Percentiles rank a stretch among this genome's conserved stretches.
Evolutionary conservation across 2,329 filamentous ascomycete genomes (phyloP).

Genomic region (Westerdykella aurantiaca): DNA sequence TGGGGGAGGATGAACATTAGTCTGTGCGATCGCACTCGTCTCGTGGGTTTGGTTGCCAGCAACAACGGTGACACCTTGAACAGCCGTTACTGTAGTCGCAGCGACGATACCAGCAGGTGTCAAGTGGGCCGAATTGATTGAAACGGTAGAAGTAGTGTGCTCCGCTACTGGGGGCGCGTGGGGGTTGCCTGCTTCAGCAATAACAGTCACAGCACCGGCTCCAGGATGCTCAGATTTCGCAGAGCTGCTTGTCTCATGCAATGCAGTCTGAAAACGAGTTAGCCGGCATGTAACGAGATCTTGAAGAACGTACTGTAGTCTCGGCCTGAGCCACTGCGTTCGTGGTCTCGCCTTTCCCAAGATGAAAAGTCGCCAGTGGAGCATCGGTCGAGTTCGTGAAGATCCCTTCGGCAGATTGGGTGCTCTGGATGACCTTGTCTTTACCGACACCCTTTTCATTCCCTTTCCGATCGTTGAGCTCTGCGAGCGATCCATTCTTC

Average conservation of each 20-base stretch:
- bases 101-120: conserved; percentile 17
- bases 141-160: conserved; percentile 6
- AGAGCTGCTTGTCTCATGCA: too few relatives aligned
- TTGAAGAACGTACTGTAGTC: too few relatives aligned
- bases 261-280: too few relatives aligned
- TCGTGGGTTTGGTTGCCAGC: conserved; percentile 13
- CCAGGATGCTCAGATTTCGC: too few relatives aligned
- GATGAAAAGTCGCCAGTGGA: not conserved
- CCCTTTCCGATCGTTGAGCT: conserved; percentile 1
- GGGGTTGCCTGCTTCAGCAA: conserved; percentile 12
- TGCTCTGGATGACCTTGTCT: not conserved
- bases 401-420: not conserved
- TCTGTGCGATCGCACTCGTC: not conserved
- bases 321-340: too few relatives aligned
- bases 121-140: conserved; percentile 18
- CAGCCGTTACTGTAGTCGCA: conserved; percentile 15
- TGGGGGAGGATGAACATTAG: too few relatives aligned
- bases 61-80: conserved; percentile 17
- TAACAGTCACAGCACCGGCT: conserved; percentile 8
- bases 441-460: conserved; percentile 1
- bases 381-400: not conserved
- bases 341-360: not conserved
- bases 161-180: conserved; percentile 2
- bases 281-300: too few relatives aligned
- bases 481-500: not conserved